A percentile compares a stretch with the other conserved stretches of the same genome.
These are phyloP conservation scores for Lumnitzera littorea DNA, from an alignment of 345 rosid genomes.

Conservation along the genomic window DNA sequence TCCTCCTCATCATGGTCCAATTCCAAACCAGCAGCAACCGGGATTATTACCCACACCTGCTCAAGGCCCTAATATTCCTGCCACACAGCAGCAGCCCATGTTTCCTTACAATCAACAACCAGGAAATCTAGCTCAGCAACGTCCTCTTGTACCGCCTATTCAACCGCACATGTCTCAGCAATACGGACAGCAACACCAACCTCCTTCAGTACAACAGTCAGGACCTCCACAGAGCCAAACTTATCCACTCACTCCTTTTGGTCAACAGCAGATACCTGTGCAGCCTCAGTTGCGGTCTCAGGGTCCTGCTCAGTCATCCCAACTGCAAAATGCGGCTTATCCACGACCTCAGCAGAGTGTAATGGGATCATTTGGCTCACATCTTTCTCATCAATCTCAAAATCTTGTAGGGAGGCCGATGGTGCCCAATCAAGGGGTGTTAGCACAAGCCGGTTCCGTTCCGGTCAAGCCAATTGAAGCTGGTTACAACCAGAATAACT, in stretches of 20 bases:
- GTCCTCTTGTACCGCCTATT: constrained; percentile 27
- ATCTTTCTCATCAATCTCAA: constrained; percentile 25
- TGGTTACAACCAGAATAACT: constrained; percentile 24
- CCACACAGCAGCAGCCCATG: constrained; percentile 30
- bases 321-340: constrained; percentile 24
- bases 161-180: constrained; percentile 39
- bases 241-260: constrained; percentile 28
- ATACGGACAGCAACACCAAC: constrained; percentile 36
- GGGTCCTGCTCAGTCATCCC: constrained; percentile 23
- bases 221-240: constrained; percentile 30
- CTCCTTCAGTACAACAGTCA: constrained; percentile 36
- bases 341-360: constrained; percentile 36
- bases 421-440: constrained; percentile 25
- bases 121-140: constrained; percentile 32
- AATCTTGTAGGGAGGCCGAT: constrained; percentile 24
- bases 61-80: constrained; percentile 19
- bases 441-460: constrained; percentile 21
- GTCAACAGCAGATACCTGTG: constrained; percentile 32
- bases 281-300: constrained; percentile 40
- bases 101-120: constrained; percentile 33
- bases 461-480: constrained; percentile 23
- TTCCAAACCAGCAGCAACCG: constrained; percentile 36
- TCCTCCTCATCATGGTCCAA: constrained; percentile 30
- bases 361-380: constrained; percentile 15
- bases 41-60: constrained; percentile 29